phyloP scores from a whole-genome alignment of 2,329 filamentous ascomycete species.

The Paracoccidioides lutzii region DNA sequence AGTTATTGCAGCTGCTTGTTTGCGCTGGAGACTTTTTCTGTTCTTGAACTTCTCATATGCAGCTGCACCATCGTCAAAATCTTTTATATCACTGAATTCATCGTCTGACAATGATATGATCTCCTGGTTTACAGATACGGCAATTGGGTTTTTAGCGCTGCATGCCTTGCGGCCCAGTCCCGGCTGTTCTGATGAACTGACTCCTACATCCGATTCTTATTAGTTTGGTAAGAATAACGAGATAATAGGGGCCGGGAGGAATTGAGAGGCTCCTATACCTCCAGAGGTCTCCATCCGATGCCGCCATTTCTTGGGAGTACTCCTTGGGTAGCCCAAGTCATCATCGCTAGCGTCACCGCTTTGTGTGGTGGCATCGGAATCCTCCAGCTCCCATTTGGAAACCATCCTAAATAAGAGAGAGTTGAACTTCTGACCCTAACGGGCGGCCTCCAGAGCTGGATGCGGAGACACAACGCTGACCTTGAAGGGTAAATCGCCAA shows the following conservation, averaged over 20 bases:
- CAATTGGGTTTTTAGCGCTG: constrained; percentile 2
- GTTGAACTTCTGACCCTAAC: background rate
- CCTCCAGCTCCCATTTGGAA: constrained; percentile 15
- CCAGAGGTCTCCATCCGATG: background rate
- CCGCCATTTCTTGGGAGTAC: background rate
- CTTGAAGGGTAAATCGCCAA: background rate
- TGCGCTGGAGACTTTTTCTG: constrained; percentile 42
- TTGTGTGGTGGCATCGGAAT: constrained; percentile 17
- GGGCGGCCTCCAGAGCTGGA: background rate
- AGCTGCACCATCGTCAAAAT: constrained; percentile 27
- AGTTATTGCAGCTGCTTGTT: constrained; percentile 38
- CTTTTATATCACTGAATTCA: constrained; percentile 19
- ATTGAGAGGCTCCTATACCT: background rate
- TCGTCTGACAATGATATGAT: constrained; percentile 16
- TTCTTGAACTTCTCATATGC: constrained; percentile 54
- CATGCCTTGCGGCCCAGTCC: background rate
- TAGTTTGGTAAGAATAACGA: background rate
- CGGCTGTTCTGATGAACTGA: background rate
- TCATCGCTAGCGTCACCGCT: constrained; percentile 24
- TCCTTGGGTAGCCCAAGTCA: constrained; percentile 28
- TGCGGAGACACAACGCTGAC: background rate
- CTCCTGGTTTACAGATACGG: constrained; percentile 2
- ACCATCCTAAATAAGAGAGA: constrained; percentile 11
- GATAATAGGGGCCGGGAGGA: background rate
- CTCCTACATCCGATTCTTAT: background rate